Conservation (phyloP, 495 filamentous ascomycete genomes). For the Pyrenula aspistea region DNA sequence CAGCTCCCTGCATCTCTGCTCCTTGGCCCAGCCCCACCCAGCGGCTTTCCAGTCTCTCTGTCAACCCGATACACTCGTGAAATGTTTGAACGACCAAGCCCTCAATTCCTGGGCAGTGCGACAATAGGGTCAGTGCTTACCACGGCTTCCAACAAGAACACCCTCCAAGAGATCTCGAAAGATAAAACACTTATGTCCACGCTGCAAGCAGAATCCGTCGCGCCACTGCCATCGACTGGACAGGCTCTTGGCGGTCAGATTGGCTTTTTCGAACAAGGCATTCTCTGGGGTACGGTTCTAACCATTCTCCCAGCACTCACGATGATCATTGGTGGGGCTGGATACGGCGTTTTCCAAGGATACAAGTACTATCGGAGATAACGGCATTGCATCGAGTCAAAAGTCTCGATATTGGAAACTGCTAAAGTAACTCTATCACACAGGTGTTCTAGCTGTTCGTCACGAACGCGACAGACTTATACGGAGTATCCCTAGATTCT, state of each 20-base stretch:
- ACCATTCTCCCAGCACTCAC: conserved; percentile 4
- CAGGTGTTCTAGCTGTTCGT: too few species aligned
- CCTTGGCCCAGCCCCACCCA: conserved; percentile 28
- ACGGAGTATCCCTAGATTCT: too few species aligned
- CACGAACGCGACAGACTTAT: too few species aligned
- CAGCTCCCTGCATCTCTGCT: conserved; percentile 36
- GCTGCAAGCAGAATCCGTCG: conserved; percentile 15
- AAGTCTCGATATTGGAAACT: too few species aligned
- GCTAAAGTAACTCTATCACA: too few species aligned
- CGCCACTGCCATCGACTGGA: conserved; percentile 25
- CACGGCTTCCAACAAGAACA: conserved; percentile 2
- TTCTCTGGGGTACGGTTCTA: conserved; percentile 23
- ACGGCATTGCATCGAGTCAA: neutral
- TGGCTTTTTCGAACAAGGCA: conserved; percentile 42
- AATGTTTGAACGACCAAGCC: conserved; percentile 26
- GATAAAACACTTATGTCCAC: conserved; percentile 7
- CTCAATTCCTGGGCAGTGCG: conserved; percentile 20
- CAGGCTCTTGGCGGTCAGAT: conserved; percentile 22
- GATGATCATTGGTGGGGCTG: neutral
- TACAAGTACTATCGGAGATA: neutral
- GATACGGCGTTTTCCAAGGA: neutral
- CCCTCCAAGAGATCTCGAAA: neutral
- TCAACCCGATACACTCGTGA: conserved; percentile 23
- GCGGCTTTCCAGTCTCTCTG: conserved; percentile 12
- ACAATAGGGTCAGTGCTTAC: conserved; percentile 4